Conservation (phyloP, 306 rosid species). For the Cucurbita ficifolia region DNA sequence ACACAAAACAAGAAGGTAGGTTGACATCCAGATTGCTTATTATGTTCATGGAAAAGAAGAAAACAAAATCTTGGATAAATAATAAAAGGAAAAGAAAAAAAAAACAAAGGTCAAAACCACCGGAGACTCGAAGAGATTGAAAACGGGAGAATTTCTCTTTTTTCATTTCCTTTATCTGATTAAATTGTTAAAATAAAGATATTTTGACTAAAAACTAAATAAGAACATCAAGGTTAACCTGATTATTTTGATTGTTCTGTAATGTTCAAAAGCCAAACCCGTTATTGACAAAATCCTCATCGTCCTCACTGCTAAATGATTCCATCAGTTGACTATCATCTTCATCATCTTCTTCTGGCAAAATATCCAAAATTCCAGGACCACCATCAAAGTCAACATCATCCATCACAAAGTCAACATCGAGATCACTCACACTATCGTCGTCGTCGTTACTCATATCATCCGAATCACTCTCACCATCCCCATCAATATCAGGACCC, state of each 20-base stretch:
- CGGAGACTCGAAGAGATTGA: neutral
- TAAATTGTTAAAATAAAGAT: neutral
- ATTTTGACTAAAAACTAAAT: neutral
- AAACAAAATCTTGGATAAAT: neutral
- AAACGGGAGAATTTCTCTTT: neutral
- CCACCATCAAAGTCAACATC: slow-evolving; percentile 59
- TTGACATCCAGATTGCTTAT: too few relatives aligned
- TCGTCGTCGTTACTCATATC: slow-evolving; percentile 65
- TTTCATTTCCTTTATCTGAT: neutral
- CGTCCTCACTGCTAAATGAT: slow-evolving; percentile 59
- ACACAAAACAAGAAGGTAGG: too few relatives aligned
- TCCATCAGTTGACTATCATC: slow-evolving; percentile 53
- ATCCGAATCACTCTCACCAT: slow-evolving; percentile 58
- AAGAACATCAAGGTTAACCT: neutral
- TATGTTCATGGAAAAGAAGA: neutral
- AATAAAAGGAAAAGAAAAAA: too few relatives aligned
- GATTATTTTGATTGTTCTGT: neutral
- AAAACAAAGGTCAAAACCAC: neutral
- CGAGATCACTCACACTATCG: slow-evolving; percentile 49
- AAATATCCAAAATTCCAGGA: slow-evolving; percentile 44
- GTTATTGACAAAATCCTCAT: slow-evolving; percentile 45
- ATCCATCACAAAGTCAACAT: slow-evolving; percentile 55
- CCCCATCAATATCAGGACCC: slow-evolving; percentile 76
- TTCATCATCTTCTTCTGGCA: slow-evolving; percentile 63
- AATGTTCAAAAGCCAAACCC: slow-evolving; percentile 46